Conservation (phyloP, 495 filamentous ascomycete species). For the Cetradonia linearis region DNA sequence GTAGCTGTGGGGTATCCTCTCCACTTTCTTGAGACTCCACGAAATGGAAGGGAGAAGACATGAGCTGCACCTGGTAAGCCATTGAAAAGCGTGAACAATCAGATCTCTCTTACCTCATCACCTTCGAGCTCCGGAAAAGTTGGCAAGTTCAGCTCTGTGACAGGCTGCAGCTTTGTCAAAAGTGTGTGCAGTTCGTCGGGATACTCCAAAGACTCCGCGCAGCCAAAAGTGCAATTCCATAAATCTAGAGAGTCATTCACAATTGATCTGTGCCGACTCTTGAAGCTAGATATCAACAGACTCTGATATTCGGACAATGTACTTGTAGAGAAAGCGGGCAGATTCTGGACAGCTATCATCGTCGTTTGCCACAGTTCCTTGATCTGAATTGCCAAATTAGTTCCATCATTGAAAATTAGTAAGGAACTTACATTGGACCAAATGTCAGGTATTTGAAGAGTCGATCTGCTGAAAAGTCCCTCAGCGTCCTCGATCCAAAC, state of each 20-base stretch:
- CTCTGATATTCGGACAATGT: conserved; percentile 39
- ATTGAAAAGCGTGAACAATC: neutral
- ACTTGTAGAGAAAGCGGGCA: conserved; percentile 29
- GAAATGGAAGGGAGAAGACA: conserved; percentile 33
- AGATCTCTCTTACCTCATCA: conserved; percentile 28
- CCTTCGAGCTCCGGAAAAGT: conserved; percentile 33
- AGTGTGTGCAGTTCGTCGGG: conserved; percentile 38
- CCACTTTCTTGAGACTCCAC: conserved; percentile 44
- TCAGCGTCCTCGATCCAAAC: conserved; percentile 51
- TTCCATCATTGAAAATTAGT: neutral
- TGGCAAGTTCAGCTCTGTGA: conserved; percentile 42
- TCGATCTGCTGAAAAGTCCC: conserved; percentile 13
- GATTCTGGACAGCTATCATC: conserved; percentile 20
- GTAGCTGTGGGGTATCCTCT: conserved; percentile 6
- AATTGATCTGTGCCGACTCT: conserved; percentile 41
- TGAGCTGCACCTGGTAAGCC: conserved; percentile 21
- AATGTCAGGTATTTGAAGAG: neutral
- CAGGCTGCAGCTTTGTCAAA: conserved; percentile 37
- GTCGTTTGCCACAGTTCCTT: conserved; percentile 26
- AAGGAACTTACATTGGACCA: neutral
- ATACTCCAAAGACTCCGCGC: conserved; percentile 36
- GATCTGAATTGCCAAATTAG: conserved; percentile 22
- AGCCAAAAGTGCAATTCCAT: conserved; percentile 51
- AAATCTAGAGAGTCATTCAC: conserved; percentile 44
- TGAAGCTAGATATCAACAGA: conserved; percentile 47